Conservation (phyloP, 164 flowering plant genomes). For the Vitis rotundifolia region DNA sequence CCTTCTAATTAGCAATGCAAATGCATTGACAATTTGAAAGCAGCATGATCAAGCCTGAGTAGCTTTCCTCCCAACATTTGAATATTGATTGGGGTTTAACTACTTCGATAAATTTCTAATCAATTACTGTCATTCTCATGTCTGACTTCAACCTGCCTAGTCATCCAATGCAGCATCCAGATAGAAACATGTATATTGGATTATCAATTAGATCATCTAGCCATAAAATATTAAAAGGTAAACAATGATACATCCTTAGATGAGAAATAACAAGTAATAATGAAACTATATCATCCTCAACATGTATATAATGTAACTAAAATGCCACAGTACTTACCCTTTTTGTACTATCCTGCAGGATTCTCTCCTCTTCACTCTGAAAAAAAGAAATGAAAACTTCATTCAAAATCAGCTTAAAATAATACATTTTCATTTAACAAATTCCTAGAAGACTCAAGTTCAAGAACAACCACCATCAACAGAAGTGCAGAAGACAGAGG, state of each 20-base stretch:
- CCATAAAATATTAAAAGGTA: neutral
- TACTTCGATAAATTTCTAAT: too few species aligned
- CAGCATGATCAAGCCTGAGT: too few species aligned
- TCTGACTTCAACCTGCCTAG: too few species aligned
- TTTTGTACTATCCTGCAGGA: slow-evolving; percentile 40
- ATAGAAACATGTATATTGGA: too few species aligned
- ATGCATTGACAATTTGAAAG: too few species aligned
- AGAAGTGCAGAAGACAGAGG: neutral
- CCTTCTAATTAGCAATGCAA: too few species aligned
- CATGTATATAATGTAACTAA: neutral
- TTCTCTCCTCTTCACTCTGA: slow-evolving; percentile 81
- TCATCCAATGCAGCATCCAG: too few species aligned
- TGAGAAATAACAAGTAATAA: neutral
- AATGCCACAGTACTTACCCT: slow-evolving; percentile 35
- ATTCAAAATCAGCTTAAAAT: slow-evolving; percentile 6
- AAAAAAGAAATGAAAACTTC: slow-evolving; percentile 18
- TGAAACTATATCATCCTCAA: neutral
- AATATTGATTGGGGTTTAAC: too few species aligned
- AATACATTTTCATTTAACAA: neutral
- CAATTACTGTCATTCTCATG: too few species aligned
- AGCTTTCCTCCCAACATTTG: too few species aligned
- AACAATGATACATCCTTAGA: neutral
- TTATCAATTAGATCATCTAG: too few species aligned
- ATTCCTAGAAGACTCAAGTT: neutral
- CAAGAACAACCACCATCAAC: neutral